These are phyloP conservation scores for Dactylis glomerata DNA, from an alignment of 176 grass and related monocot species.

Conservation along the genomic window DNA sequence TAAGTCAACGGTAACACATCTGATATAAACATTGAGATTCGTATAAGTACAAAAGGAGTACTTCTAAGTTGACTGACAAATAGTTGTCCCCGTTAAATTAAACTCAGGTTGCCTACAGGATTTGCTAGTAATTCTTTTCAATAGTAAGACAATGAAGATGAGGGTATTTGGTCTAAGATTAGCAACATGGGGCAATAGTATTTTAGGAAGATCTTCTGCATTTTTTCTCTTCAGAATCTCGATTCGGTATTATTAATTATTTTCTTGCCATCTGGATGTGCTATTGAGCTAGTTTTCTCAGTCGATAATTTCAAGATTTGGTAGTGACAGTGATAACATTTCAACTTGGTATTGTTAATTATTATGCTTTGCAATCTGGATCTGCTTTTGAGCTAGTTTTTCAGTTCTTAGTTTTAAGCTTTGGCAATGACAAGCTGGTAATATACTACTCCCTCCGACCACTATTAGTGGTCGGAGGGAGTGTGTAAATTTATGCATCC, in stretches of 20 bases:
- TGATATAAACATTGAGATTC: too few relatives aligned
- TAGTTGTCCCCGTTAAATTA: not conserved
- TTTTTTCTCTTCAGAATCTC: not conserved
- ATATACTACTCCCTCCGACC: too few relatives aligned
- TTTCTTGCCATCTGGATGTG: not conserved
- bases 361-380: constrained; percentile 2
- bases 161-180: not conserved
- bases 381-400: not conserved
- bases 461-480: too few relatives aligned
- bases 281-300: not conserved
- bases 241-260: not conserved
- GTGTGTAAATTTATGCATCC: constrained; percentile 23
- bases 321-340: not conserved
- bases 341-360: not conserved
- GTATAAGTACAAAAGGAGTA: not conserved
- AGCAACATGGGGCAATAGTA: not conserved
- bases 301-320: constrained; percentile 1
- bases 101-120: not conserved
- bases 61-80: not conserved
- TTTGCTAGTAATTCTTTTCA: not conserved
- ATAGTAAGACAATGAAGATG: not conserved
- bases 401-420: not conserved
- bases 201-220: not conserved
- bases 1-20: not conserved
- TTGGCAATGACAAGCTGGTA: not conserved